Conservation (phyloP, 768 basidiomycete genomes). For the Termitomyces sp. region DNA sequence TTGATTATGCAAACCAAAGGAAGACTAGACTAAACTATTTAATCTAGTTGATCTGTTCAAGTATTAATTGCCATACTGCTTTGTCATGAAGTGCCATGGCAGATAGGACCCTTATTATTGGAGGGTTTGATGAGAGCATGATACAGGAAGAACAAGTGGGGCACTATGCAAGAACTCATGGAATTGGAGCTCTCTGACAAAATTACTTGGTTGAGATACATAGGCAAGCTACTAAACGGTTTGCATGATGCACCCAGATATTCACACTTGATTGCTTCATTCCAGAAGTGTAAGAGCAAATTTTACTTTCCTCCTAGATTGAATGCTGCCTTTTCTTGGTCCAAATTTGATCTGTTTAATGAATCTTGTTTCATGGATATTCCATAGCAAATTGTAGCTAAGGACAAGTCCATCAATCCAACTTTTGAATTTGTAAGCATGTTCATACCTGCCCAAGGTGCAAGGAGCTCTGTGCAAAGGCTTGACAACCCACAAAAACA, state of each 20-base stretch:
- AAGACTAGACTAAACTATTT: too few species aligned
- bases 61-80: slow-evolving; percentile 22
- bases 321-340: not conserved
- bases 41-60: slow-evolving; percentile 19
- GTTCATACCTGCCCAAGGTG: too few species aligned
- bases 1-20: slow-evolving; percentile 19
- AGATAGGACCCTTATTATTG: slow-evolving; percentile 28
- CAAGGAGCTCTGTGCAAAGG: too few species aligned
- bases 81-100: slow-evolving; percentile 27
- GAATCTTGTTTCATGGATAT: too few species aligned
- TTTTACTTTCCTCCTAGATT: not conserved
- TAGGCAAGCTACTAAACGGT: not conserved
- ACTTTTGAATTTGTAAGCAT: not conserved
- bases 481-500: too few species aligned
- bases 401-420: not conserved
- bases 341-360: too few species aligned
- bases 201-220: slow-evolving; percentile 21
- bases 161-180: slow-evolving; percentile 26
- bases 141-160: slow-evolving; percentile 26
- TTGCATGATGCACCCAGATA: not conserved
- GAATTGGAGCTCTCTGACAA: slow-evolving; percentile 32
- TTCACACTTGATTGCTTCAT: not conserved
- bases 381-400: too few species aligned
- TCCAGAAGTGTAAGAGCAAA: not conserved
- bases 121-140: slow-evolving; percentile 18